A percentile compares a stretch with the other conserved stretches of the same genome.
Conservation (phyloP, 1,284 basidiomycete species). For the Rhodotorula sp. region DNA sequence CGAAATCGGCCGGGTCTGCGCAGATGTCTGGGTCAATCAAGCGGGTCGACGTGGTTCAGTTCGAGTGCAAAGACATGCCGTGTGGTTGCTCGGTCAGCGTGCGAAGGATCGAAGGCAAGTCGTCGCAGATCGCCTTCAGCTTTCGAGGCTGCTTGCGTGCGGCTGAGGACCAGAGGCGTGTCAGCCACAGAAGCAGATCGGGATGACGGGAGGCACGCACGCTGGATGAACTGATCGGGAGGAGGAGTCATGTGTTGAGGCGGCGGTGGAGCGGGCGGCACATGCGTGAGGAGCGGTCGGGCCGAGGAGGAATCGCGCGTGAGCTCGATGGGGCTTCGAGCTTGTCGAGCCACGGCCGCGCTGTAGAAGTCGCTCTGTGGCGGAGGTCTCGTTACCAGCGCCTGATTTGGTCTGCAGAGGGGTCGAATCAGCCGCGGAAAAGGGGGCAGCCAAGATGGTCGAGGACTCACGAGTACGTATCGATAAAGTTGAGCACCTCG, state of each 20-base stretch:
- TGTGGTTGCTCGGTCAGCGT: neutral
- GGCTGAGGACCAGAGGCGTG: neutral
- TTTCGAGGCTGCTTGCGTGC: neutral
- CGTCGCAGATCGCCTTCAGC: conserved; percentile 1
- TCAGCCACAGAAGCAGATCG: neutral
- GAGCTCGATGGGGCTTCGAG: neutral
- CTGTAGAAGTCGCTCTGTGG: neutral
- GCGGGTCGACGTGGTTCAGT: neutral
- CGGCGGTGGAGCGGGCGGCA: neutral
- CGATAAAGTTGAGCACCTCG: neutral
- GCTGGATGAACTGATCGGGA: conserved; percentile 12
- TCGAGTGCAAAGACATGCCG: neutral
- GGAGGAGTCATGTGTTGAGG: conserved; percentile 2
- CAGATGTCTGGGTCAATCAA: no score
- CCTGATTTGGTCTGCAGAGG: no score
- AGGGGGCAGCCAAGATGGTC: no score
- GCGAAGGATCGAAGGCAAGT: neutral
- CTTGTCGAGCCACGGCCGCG: neutral
- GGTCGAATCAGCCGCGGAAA: no score
- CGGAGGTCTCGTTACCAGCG: neutral
- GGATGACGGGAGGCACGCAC: neutral
- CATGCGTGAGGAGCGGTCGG: conserved; percentile 6
- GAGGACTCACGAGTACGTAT: neutral
- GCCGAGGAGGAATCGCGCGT: neutral
- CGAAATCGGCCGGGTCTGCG: conserved; percentile 20